Percentiles rank a stretch among this genome's conserved stretches.
These are phyloP conservation scores for Fusarium sambucinum DNA, from an alignment of 2,329 filamentous ascomycete species.

Conservation along the genomic window DNA sequence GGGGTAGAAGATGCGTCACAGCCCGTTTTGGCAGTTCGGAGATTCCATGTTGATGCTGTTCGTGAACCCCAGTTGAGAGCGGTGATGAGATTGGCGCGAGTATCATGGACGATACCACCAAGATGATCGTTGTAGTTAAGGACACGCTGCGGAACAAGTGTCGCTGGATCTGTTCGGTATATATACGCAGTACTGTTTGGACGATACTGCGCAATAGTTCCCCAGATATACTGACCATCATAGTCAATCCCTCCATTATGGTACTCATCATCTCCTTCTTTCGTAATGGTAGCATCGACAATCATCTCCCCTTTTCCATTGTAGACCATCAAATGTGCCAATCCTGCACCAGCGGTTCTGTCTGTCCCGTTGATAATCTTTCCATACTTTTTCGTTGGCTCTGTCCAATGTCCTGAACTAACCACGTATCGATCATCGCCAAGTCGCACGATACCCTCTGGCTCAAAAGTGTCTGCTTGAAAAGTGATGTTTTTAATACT, in stretches of 20 bases:
- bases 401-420: conserved; percentile 59
- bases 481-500: conserved; percentile 57
- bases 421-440: conserved; percentile 59
- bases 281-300: conserved; percentile 59
- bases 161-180: conserved; percentile 55
- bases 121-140: conserved; percentile 58
- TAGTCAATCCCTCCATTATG: conserved; percentile 63
- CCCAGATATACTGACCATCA: conserved; percentile 62
- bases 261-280: conserved; percentile 55
- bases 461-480: conserved; percentile 61
- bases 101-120: conserved; percentile 61
- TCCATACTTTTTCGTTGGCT: conserved; percentile 54
- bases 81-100: conserved; percentile 50
- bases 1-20: conserved; percentile 39
- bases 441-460: conserved; percentile 61
- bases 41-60: conserved; percentile 55
- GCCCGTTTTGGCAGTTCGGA: conserved; percentile 34
- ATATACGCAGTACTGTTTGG: conserved; percentile 61
- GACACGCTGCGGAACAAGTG: conserved; percentile 52
- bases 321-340: conserved; percentile 60
- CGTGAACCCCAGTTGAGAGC: conserved; percentile 62
- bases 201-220: conserved; percentile 60
- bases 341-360: conserved; percentile 58
- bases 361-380: conserved; percentile 65
- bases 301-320: conserved; percentile 56